Conservation (phyloP, 139 green algal genomes). For the Coelastrella sp. region DNA sequence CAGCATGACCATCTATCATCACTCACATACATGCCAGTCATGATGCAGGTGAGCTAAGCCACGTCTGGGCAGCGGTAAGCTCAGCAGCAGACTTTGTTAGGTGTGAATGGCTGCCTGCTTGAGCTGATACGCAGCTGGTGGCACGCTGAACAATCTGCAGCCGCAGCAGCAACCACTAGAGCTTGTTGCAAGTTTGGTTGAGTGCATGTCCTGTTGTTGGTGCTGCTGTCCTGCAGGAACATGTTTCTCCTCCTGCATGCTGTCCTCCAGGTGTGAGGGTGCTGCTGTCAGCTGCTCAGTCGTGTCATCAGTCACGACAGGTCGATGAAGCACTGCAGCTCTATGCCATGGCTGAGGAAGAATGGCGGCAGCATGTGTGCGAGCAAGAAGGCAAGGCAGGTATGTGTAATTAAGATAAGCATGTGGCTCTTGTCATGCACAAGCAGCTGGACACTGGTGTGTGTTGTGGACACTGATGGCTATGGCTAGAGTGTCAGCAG, state of each 20-base stretch:
- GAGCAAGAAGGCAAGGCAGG: background rate
- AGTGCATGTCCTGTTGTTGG: too few relatives aligned
- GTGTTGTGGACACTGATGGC: background rate
- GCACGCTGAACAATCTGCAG: background rate
- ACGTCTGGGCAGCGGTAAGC: background rate
- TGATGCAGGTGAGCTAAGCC: constrained; percentile 44
- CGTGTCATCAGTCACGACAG: constrained; percentile 51
- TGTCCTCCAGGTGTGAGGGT: constrained; percentile 44
- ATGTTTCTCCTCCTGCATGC: constrained; percentile 51
- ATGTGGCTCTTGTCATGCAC: background rate
- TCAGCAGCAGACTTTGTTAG: background rate
- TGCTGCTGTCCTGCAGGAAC: constrained; percentile 49
- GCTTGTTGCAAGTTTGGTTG: too few relatives aligned
- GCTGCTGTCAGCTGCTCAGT: constrained; percentile 41
- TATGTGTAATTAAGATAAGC: background rate
- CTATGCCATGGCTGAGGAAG: background rate
- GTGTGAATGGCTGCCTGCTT: background rate
- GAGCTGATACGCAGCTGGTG: too few relatives aligned
- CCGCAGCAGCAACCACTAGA: background rate
- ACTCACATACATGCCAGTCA: constrained; percentile 49
- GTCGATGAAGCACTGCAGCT: constrained; percentile 26
- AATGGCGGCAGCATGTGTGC: background rate
- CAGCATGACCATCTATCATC: constrained; percentile 54
- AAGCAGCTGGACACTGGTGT: background rate
- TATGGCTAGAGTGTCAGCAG: background rate